Percentiles rank a stretch among this genome's conserved stretches.
phyloP scores from a whole-genome alignment of 2,329 filamentous ascomycete genomes.

The Microcyclospora tardicrescens region DNA sequence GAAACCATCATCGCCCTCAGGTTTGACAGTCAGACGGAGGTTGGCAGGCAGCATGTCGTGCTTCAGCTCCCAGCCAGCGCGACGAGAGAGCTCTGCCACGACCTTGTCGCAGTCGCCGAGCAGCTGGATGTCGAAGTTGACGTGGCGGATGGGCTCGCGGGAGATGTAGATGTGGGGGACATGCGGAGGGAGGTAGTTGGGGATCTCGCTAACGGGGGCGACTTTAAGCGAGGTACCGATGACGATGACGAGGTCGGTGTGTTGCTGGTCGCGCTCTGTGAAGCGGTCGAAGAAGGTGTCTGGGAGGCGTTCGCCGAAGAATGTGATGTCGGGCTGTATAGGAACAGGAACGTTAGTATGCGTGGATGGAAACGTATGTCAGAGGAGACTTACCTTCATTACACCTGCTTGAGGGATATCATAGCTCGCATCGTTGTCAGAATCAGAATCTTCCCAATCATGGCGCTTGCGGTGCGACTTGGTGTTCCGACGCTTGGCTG shows the following conservation, averaged over 20 bases:
- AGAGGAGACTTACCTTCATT: constrained; percentile 46
- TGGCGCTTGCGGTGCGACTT: constrained; percentile 33
- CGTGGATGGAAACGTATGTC: too few species aligned
- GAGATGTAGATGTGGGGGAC: constrained; percentile 26
- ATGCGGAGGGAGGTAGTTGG: constrained; percentile 18
- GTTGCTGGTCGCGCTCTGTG: constrained; percentile 64
- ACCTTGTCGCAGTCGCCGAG: constrained; percentile 92
- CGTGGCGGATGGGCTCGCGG: constrained; percentile 59
- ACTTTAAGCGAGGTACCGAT: constrained; percentile 96
- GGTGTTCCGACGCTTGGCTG: constrained; percentile 19
- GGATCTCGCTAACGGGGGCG: constrained; percentile 81
- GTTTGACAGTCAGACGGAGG: constrained; percentile 5
- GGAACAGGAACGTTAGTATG: too few species aligned
- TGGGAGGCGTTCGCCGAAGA: constrained; percentile 86
- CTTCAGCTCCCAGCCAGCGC: constrained; percentile 59
- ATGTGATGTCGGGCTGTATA: constrained; percentile 75
- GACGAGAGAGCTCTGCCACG: constrained; percentile 70
- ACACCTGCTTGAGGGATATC: constrained; percentile 58
- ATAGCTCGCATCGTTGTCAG: constrained; percentile 48
- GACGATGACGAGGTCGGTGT: constrained; percentile 81
- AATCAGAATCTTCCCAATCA: constrained; percentile 38
- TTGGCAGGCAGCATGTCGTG: constrained; percentile 69
- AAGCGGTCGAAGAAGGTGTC: constrained; percentile 70
- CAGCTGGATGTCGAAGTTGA: constrained; percentile 92
- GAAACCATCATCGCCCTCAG: constrained; percentile 3